phyloP scores from a whole-genome alignment of 1,284 basidiomycete genomes.

The Wallemia hederae region DNA sequence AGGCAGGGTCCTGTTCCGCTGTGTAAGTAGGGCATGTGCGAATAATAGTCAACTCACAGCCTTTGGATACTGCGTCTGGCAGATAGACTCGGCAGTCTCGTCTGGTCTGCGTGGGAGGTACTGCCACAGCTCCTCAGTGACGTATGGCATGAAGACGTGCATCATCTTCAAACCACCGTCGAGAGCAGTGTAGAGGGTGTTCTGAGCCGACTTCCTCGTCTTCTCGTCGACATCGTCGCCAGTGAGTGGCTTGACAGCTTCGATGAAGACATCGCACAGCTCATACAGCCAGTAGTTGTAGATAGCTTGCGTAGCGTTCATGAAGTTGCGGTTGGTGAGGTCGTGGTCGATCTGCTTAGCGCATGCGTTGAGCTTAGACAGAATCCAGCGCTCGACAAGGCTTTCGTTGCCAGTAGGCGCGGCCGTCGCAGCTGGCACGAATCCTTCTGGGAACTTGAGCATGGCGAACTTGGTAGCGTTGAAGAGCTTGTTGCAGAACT shows the following conservation, averaged over 20 bases:
- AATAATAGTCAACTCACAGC: slow-evolving; percentile 24
- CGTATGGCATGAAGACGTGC: slow-evolving; percentile 97
- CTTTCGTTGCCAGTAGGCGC: slow-evolving; percentile 69
- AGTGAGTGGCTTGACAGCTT: slow-evolving; percentile 92
- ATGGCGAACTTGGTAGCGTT: slow-evolving; percentile 97
- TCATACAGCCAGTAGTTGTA: slow-evolving; percentile 98
- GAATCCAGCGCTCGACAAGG: slow-evolving; percentile 80
- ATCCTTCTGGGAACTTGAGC: slow-evolving; percentile 47
- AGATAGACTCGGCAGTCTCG: slow-evolving; percentile 60
- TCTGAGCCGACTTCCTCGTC: slow-evolving; percentile 53
- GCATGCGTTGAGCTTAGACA: slow-evolving; percentile 74
- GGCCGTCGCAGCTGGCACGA: slow-evolving; percentile 37
- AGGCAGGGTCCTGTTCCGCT: slow-evolving; percentile 27
- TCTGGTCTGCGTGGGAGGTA: slow-evolving; percentile 57
- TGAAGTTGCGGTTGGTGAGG: slow-evolving; percentile 63
- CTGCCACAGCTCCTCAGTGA: slow-evolving; percentile 98
- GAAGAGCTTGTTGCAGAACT: slow-evolving; percentile 99
- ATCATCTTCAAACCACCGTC: slow-evolving; percentile 67
- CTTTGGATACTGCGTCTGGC: slow-evolving; percentile 57
- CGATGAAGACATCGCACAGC: slow-evolving; percentile 93
- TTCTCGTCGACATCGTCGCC: slow-evolving; percentile 32
- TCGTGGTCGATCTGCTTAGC: slow-evolving; percentile 43
- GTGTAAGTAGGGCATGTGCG: neutral
- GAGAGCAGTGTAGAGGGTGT: slow-evolving; percentile 83
- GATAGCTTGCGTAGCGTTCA: slow-evolving; percentile 52